Conservation (phyloP, 2,329 filamentous ascomycete genomes). For the Aspergillus costaricaensis region DNA sequence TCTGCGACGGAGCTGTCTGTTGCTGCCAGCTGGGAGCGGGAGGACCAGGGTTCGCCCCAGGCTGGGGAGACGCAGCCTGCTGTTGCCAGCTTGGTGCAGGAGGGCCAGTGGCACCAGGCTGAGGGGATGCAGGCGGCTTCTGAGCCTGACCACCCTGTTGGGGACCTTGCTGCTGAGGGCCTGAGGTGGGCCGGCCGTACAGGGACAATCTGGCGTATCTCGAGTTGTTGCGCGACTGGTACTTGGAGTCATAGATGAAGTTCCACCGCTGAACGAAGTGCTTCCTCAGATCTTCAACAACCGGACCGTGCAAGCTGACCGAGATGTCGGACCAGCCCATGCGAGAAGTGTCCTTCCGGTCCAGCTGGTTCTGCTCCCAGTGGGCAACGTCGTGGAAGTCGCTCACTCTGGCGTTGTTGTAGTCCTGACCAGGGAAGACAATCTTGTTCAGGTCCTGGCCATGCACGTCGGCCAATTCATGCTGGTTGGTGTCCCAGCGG, state of each 20-base stretch:
- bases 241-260: constrained; percentile 84
- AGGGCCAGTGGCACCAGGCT: constrained; percentile 6
- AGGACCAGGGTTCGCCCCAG: constrained; percentile 1
- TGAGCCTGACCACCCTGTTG: constrained; percentile 18
- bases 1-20: not conserved
- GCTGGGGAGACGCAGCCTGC: constrained; percentile 16
- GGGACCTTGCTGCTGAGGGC: constrained; percentile 19
- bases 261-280: constrained; percentile 92
- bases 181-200: constrained; percentile 35
- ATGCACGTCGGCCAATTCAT: constrained; percentile 82
- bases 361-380: constrained; percentile 84
- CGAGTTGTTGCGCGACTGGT: constrained; percentile 58
- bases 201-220: constrained; percentile 49
- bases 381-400: constrained; percentile 77
- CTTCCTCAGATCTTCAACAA: constrained; percentile 70
- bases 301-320: constrained; percentile 72
- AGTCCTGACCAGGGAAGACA: constrained; percentile 87
- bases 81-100: constrained; percentile 9
- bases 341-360: constrained; percentile 73
- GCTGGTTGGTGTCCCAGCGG: constrained; percentile 84
- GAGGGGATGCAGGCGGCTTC: not conserved
- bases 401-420: constrained; percentile 83
- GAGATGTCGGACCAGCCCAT: constrained; percentile 95
- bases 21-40: constrained; percentile 9
- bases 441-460: constrained; percentile 73